phyloP scores from a whole-genome alignment of 2,329 filamentous ascomycete genomes.

The Purpureocillium takamizusanense region DNA sequence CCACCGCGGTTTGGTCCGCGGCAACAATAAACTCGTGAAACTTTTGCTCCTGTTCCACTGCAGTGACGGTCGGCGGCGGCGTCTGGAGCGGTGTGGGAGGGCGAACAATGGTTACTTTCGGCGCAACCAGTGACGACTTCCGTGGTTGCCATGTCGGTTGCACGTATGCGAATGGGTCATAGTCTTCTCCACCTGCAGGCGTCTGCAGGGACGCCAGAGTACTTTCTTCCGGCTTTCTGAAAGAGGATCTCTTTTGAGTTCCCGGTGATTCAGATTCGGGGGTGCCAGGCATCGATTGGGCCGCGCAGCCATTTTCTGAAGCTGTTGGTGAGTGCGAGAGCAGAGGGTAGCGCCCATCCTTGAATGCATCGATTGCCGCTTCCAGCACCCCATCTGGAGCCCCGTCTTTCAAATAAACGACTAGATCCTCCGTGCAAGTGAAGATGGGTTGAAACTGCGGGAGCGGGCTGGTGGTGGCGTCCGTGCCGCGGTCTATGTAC shows the following conservation, averaged over 20 bases:
- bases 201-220: no score
- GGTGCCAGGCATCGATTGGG: conserved; percentile 14
- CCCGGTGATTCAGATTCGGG: conserved; percentile 8
- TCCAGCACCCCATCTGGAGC: conserved; percentile 32
- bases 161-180: conserved; percentile 36
- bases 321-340: conserved; percentile 12
- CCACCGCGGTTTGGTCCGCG: conserved; percentile 36
- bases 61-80: conserved; percentile 22
- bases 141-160: conserved; percentile 14
- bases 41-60: conserved; percentile 21
- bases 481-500: conserved; percentile 31
- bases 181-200: conserved; percentile 23
- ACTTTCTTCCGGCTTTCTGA: background rate
- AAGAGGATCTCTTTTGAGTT: background rate
- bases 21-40: conserved; percentile 36
- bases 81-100: conserved; percentile 36
- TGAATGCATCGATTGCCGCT: conserved; percentile 36
- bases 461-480: conserved; percentile 18
- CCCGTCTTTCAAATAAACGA: conserved; percentile 43
- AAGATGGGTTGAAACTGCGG: conserved; percentile 33
- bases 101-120: conserved; percentile 17
- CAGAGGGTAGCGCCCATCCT: conserved; percentile 16
- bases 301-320: conserved; percentile 11
- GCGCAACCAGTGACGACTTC: conserved; percentile 11
- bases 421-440: conserved; percentile 44